These are phyloP conservation scores for Emergomyces pasteurianus DNA, from an alignment of 2,329 filamentous ascomycete species.

Conservation along the genomic window DNA sequence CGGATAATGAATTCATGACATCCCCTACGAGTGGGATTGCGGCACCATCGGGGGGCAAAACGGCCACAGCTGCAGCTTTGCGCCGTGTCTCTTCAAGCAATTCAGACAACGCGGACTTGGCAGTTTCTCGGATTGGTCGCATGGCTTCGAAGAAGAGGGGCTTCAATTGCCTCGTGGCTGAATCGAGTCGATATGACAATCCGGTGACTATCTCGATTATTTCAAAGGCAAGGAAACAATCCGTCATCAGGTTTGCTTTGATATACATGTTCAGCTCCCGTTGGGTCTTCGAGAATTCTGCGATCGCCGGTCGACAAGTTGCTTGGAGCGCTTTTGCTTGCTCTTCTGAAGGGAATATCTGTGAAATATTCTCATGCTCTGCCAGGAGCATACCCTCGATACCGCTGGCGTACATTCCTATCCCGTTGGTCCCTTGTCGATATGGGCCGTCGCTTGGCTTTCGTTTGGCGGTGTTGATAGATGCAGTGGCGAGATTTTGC, in stretches of 20 bases:
- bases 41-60: constrained; percentile 65
- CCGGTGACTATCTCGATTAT: constrained; percentile 80
- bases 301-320: constrained; percentile 65
- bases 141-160: constrained; percentile 69
- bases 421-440: constrained; percentile 76
- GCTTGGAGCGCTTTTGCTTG: constrained; percentile 68
- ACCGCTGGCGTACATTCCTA: constrained; percentile 75
- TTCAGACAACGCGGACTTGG: constrained; percentile 71
- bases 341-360: constrained; percentile 74
- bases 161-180: constrained; percentile 76
- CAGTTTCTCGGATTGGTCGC: constrained; percentile 83
- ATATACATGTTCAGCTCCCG: constrained; percentile 85
- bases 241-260: constrained; percentile 70
- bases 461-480: constrained; percentile 69
- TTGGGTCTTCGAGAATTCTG: constrained; percentile 73
- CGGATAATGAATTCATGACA: constrained; percentile 74
- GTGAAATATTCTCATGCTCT: constrained; percentile 84
- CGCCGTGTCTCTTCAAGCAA: constrained; percentile 73
- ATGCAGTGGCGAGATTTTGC: constrained; percentile 77
- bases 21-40: constrained; percentile 67
- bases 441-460: constrained; percentile 69
- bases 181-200: constrained; percentile 67
- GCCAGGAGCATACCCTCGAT: constrained; percentile 78
- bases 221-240: constrained; percentile 92
- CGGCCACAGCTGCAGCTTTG: constrained; percentile 52